Conservation (phyloP, 768 basidiomycete species). For the Xerocomellus dryophilus region DNA sequence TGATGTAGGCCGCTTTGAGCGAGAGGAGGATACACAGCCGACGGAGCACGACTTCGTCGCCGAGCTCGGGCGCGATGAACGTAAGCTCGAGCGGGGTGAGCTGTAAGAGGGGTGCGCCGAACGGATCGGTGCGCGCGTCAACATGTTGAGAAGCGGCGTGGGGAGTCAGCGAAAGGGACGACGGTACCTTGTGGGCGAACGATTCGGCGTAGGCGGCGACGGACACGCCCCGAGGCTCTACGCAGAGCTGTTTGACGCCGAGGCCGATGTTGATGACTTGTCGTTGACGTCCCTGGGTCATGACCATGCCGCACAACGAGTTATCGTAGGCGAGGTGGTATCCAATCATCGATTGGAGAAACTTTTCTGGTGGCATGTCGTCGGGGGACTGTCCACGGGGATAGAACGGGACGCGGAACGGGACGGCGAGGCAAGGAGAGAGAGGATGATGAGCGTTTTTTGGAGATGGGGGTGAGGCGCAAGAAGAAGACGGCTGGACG, state of each 20-base stretch:
- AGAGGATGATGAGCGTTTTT: conserved; percentile 3
- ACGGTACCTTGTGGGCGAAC: conserved; percentile 66
- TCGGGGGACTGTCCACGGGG: conserved; percentile 44
- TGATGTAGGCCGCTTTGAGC: conserved; percentile 78
- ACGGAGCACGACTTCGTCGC: conserved; percentile 65
- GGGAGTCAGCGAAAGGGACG: neutral
- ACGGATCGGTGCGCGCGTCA: neutral
- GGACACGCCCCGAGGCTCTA: conserved; percentile 58
- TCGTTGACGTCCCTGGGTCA: conserved; percentile 73
- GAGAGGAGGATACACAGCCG: conserved; percentile 76
- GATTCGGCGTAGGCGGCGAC: conserved; percentile 70
- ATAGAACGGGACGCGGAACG: neutral
- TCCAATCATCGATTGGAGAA: conserved; percentile 72
- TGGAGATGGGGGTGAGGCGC: neutral
- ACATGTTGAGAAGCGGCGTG: neutral
- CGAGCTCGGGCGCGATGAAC: conserved; percentile 48
- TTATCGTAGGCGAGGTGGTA: conserved; percentile 70
- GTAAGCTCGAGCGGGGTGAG: conserved; percentile 50
- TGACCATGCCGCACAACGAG: conserved; percentile 78
- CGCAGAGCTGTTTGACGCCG: conserved; percentile 66
- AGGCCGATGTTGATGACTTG: conserved; percentile 81
- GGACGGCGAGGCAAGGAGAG: neutral
- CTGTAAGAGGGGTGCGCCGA: conserved; percentile 7
- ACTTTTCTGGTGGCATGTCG: conserved; percentile 61
- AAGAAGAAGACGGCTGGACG: neutral